Percentiles rank a stretch among this genome's conserved stretches.
These are phyloP conservation scores for Cladochytrium replicatum DNA, from an alignment of 192 early-diverging fungal species.

Conservation along the genomic window DNA sequence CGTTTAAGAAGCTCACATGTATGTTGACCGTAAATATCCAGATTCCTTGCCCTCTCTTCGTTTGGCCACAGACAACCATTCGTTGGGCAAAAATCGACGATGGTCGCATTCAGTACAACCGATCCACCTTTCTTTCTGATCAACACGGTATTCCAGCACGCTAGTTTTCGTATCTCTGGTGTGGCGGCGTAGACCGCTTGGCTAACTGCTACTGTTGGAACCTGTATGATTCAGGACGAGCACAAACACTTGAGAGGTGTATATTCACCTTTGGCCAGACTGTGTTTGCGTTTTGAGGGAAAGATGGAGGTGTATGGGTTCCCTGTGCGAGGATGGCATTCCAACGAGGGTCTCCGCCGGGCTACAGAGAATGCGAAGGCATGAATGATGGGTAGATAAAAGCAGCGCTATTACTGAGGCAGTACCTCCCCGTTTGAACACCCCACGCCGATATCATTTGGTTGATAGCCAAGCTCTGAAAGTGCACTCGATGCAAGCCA, in stretches of 20 bases:
- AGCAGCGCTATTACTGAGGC: too few relatives aligned
- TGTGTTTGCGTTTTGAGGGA: conserved; percentile 11
- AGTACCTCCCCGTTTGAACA: conserved; percentile 21
- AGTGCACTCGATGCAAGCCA: too few relatives aligned
- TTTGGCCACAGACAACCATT: conserved; percentile 18
- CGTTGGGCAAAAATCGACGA: conserved; percentile 31
- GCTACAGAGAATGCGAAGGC: too few relatives aligned
- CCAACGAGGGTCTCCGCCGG: conserved; percentile 28
- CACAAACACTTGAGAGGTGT: too few relatives aligned
- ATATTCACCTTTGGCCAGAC: conserved; percentile 22
- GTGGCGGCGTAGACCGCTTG: conserved; percentile 5
- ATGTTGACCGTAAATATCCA: conserved; percentile 35
- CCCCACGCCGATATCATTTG: conserved; percentile 26
- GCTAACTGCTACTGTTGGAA: conserved; percentile 26
- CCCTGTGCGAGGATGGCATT: conserved; percentile 21
- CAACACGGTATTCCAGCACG: conserved; percentile 18
- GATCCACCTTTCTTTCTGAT: conserved; percentile 9
- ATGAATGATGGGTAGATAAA: too few relatives aligned
- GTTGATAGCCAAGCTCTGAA: conserved; percentile 21
- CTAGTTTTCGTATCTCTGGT: conserved; percentile 7
- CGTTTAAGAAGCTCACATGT: too few relatives aligned
- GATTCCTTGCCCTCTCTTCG: conserved; percentile 13
- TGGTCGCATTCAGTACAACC: conserved; percentile 7
- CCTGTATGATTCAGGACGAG: too few relatives aligned
- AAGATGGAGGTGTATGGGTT: conserved; percentile 7